Conservation (phyloP, 257 asterid species). For the Solanum peruvianum region DNA sequence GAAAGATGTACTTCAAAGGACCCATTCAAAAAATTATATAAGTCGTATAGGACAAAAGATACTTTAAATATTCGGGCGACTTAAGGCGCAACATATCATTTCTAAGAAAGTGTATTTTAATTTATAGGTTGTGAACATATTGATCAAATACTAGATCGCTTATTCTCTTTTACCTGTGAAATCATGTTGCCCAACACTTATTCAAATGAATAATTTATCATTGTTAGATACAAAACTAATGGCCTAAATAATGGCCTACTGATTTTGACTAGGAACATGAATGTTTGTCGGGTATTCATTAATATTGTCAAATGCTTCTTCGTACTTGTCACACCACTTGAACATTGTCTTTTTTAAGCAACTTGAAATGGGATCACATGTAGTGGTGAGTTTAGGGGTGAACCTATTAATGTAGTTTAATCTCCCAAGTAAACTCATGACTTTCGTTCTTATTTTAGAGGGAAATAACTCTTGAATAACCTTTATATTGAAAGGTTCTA, state of each 20-base stretch:
- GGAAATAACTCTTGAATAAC: not conserved
- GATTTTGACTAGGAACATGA: not conserved
- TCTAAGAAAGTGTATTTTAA: not conserved
- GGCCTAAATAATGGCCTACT: not conserved
- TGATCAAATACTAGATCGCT: not conserved
- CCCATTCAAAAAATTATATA: not conserved
- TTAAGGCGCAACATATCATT: not conserved
- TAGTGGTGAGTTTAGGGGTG: not conserved
- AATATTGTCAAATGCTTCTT: not conserved
- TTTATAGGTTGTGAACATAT: not conserved
- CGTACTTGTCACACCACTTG: not conserved
- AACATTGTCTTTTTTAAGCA: too few relatives aligned
- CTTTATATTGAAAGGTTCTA: not conserved
- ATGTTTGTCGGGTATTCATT: not conserved
- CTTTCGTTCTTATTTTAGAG: not conserved
- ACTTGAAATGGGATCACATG: not conserved
- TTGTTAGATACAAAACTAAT: not conserved
- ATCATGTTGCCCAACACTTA: not conserved
- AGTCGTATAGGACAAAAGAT: not conserved
- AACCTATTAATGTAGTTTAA: not conserved
- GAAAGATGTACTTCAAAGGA: not conserved
- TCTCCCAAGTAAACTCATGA: not conserved
- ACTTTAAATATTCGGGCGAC: not conserved
- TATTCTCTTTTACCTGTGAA: not conserved
- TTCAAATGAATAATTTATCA: not conserved